A percentile compares a stretch with the other conserved stretches of the same genome.
Evolutionary conservation across 2,329 filamentous ascomycete genomes (phyloP).

Genomic region (Calonectria pseudoreteaudii): DNA sequence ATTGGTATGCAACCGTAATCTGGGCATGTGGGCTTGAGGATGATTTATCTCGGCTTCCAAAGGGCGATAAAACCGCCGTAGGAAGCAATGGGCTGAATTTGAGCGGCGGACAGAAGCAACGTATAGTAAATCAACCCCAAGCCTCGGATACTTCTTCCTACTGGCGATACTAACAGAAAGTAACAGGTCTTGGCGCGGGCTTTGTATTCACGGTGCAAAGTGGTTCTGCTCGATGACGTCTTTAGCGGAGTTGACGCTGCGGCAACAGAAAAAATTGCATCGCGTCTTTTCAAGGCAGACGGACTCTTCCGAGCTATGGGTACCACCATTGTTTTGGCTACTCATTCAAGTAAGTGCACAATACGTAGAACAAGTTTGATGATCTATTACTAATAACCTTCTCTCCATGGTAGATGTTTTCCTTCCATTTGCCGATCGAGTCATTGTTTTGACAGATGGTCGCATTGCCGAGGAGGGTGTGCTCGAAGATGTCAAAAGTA

Average conservation of each 20-base stretch:
- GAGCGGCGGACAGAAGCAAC: neutral
- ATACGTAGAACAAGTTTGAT: too few species aligned
- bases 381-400: too few species aligned
- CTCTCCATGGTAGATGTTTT: too few species aligned
- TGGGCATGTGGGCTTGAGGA: neutral
- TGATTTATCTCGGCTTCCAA: neutral
- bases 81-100: neutral
- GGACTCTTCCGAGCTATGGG: neutral
- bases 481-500: neutral
- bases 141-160: neutral
- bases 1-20: neutral
- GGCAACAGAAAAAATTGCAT: neutral
- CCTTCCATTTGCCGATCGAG: neutral
- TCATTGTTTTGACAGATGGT: neutral
- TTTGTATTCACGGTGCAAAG: neutral
- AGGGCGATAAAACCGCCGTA: neutral
- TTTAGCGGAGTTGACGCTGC: neutral
- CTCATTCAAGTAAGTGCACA: neutral
- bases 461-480: neutral
- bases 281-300: neutral
- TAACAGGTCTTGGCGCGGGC: neutral
- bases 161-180: neutral
- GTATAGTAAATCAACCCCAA: neutral
- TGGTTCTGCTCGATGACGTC: neutral
- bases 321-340: neutral